Conservation (phyloP, 768 basidiomycete species). For the Serendipita indica region DNA sequence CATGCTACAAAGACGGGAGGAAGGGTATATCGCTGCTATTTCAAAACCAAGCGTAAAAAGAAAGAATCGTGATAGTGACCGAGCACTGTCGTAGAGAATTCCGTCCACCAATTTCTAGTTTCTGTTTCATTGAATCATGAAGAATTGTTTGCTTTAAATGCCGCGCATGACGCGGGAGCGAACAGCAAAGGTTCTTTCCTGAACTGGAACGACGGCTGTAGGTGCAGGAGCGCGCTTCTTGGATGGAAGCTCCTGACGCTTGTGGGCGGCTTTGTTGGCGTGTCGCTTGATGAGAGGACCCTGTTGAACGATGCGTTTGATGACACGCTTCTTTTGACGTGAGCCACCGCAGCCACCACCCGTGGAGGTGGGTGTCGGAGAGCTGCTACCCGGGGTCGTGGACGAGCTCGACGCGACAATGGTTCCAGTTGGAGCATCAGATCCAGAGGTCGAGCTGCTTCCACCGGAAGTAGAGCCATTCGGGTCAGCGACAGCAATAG, state of each 20-base stretch:
- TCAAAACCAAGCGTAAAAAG: neutral
- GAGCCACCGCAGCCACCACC: neutral
- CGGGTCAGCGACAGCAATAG: conserved; percentile 19
- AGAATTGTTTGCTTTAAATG: neutral
- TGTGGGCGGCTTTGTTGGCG: neutral
- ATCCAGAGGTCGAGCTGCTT: neutral
- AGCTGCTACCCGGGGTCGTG: neutral
- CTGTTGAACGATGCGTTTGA: neutral
- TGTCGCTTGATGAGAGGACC: neutral
- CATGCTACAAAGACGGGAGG: neutral
- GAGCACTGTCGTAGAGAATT: neutral
- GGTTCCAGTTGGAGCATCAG: conserved; percentile 1
- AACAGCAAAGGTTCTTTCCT: neutral
- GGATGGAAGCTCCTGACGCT: neutral
- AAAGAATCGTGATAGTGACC: neutral
- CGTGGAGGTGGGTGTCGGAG: neutral
- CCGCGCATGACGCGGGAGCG: conserved; percentile 6
- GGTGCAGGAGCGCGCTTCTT: neutral
- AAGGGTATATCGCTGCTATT: neutral
- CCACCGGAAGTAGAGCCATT: neutral
- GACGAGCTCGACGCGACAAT: neutral
- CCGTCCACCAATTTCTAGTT: neutral
- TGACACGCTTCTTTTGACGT: neutral
- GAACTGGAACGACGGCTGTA: neutral
- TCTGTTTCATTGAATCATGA: neutral